Conservation (phyloP, 2,329 filamentous ascomycete genomes). For the Sclerotinia sclerotiorum region DNA sequence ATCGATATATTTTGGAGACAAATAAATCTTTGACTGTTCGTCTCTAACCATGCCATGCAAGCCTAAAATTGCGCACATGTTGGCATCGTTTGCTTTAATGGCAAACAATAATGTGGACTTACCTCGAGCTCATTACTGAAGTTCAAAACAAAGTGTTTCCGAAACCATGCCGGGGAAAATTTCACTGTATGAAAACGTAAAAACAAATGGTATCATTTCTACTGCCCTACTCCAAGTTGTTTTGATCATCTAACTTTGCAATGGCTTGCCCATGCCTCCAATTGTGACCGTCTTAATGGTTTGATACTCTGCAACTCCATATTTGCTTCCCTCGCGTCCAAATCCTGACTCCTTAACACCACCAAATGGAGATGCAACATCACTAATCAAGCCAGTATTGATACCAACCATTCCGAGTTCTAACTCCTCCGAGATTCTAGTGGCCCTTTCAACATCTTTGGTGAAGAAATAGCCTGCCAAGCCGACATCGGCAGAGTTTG, state of each 20-base stretch:
- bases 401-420: constrained; percentile 88
- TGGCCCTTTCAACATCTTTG: constrained; percentile 57
- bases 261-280: constrained; percentile 59
- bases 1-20: background rate
- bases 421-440: constrained; percentile 65
- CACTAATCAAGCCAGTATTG: constrained; percentile 67
- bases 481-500: constrained; percentile 81
- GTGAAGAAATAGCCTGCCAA: constrained; percentile 95
- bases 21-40: background rate
- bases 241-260: constrained; percentile 45
- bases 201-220: constrained; percentile 16
- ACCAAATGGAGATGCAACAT: constrained; percentile 55
- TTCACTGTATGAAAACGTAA: background rate
- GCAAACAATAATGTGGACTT: background rate
- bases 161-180: background rate
- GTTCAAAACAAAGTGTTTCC: background rate
- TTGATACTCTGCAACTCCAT: constrained; percentile 54
- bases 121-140: background rate
- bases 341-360: constrained; percentile 58
- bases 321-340: constrained; percentile 55
- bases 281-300: constrained; percentile 51
- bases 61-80: background rate
- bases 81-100: background rate
- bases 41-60: background rate
- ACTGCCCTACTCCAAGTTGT: background rate